These are phyloP conservation scores for Xylaria flabelliformis DNA, from an alignment of 495 filamentous ascomycete species.

Conservation along the genomic window DNA sequence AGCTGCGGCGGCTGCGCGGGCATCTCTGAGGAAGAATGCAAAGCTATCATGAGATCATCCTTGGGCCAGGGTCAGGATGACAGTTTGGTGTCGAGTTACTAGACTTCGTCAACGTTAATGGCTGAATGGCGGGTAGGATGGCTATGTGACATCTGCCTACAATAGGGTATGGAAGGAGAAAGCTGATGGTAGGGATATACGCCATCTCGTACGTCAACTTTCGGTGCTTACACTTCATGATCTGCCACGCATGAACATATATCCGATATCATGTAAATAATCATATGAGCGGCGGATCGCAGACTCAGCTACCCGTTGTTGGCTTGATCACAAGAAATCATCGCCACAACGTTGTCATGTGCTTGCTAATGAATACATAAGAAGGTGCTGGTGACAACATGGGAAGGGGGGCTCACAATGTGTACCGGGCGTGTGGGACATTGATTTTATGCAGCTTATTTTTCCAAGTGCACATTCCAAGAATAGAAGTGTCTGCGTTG, in stretches of 20 bases:
- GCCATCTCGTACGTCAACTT: neutral
- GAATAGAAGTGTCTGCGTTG: constrained; percentile 2
- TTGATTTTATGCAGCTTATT: neutral
- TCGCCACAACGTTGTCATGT: neutral
- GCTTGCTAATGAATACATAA: neutral
- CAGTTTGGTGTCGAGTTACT: neutral
- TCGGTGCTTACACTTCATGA: neutral
- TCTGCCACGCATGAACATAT: neutral
- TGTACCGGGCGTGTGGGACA: neutral
- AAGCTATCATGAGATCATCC: neutral
- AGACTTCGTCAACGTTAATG: constrained; percentile 1
- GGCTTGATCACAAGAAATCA: too few species aligned
- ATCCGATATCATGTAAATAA: neutral
- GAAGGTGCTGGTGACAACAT: neutral
- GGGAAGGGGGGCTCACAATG: neutral
- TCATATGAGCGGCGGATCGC: too few species aligned
- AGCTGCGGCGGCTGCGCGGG: constrained; percentile 37
- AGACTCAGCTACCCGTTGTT: too few species aligned
- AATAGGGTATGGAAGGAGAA: neutral
- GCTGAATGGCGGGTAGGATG: neutral
- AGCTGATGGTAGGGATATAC: neutral
- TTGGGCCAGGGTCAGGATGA: neutral
- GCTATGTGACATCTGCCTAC: neutral
- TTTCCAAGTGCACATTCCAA: neutral
- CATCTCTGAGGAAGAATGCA: constrained; percentile 27